phyloP scores from a whole-genome alignment of 1,284 basidiomycete genomes.

The Filobasidium uniguttulatum region DNA sequence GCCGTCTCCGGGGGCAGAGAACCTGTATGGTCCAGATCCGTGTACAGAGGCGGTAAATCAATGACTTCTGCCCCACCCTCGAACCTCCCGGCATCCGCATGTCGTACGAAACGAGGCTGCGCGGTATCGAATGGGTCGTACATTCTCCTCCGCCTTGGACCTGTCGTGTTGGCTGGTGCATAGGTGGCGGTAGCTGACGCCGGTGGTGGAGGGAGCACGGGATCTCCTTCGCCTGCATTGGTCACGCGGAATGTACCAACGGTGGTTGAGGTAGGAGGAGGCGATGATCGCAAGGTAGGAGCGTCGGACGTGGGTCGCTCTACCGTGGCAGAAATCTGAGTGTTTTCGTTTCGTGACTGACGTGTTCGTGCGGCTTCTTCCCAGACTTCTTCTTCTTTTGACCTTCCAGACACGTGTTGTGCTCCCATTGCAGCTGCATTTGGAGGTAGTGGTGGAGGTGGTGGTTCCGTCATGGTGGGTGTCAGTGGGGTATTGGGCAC shows the following conservation, averaged over 20 bases:
- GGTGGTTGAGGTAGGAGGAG: not conserved
- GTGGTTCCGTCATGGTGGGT: not conserved
- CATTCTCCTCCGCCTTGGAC: not conserved
- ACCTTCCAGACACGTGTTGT: no score
- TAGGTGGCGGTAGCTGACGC: not conserved
- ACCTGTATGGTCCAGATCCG: no score
- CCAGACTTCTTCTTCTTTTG: not conserved
- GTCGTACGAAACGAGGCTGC: constrained; percentile 13
- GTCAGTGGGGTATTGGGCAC: not conserved
- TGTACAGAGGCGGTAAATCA: constrained; percentile 15
- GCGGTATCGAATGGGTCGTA: constrained; percentile 1
- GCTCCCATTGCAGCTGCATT: not conserved
- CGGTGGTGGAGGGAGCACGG: not conserved
- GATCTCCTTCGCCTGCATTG: constrained; percentile 9
- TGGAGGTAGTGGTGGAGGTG: not conserved
- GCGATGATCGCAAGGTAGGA: not conserved
- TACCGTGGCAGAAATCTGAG: not conserved
- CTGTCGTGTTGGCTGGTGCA: no score
- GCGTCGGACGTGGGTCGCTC: not conserved
- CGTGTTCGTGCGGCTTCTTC: not conserved
- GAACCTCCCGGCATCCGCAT: constrained; percentile 13
- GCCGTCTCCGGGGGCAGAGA: no score
- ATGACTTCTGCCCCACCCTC: constrained; percentile 8
- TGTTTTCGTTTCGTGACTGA: not conserved
- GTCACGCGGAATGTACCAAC: constrained; percentile 9